Conservation (phyloP, 1,284 basidiomycete species). For the Meira miltonrushii region DNA sequence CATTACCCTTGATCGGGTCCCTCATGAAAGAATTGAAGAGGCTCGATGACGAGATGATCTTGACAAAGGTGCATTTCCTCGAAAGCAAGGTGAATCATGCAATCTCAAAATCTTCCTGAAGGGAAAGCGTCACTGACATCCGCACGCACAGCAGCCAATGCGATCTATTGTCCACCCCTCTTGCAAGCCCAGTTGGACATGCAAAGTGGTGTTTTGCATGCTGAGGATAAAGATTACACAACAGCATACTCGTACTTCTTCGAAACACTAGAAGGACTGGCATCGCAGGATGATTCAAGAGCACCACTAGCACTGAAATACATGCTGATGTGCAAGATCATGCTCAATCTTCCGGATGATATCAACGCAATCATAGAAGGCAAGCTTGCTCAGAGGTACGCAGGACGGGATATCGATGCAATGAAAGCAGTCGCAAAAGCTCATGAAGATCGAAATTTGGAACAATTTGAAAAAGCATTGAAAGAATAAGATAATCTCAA, state of each 20-base stretch:
- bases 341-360: slow-evolving; percentile 91
- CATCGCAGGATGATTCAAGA: slow-evolving; percentile 55
- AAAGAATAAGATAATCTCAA: slow-evolving; percentile 86
- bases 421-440: slow-evolving; percentile 91
- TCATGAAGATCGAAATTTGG: slow-evolving; percentile 80
- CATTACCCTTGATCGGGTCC: slow-evolving; percentile 74
- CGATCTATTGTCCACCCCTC: slow-evolving; percentile 92
- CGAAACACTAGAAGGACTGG: slow-evolving; percentile 86
- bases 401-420: slow-evolving; percentile 74
- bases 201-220: slow-evolving; percentile 84
- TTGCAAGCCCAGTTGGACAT: slow-evolving; percentile 89
- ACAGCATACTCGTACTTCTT: slow-evolving; percentile 98
- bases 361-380: slow-evolving; percentile 77
- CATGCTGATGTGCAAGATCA: slow-evolving; percentile 96
- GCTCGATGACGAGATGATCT: slow-evolving; percentile 93
- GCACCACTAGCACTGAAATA: slow-evolving; percentile 88
- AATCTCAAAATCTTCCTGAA: slow-evolving; percentile 85
- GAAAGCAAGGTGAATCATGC: slow-evolving; percentile 87
- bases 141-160: slow-evolving; percentile 87
- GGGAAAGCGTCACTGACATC: slow-evolving; percentile 91
- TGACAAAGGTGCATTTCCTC: slow-evolving; percentile 91
- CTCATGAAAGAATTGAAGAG: slow-evolving; percentile 84
- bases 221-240: slow-evolving; percentile 95
- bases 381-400: slow-evolving; percentile 82
- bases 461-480: slow-evolving; percentile 81